Evolutionary conservation across 2,329 filamentous ascomycete species (phyloP), one percentile per base, ranked within the genome.

Genomic region (Botrytis fragariae): DNA sequence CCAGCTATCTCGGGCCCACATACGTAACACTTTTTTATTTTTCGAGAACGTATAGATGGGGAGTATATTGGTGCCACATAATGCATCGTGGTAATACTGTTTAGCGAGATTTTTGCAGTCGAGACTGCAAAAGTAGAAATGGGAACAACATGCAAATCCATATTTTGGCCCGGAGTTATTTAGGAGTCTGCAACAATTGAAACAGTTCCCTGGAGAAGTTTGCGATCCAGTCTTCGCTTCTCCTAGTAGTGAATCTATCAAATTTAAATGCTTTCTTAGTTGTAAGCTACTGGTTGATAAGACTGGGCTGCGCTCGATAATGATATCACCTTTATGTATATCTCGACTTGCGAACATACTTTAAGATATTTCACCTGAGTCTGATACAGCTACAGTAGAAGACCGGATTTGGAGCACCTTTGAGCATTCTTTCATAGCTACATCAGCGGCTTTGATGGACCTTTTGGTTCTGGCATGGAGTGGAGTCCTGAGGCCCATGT

Each of bases 291-390:
- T 35, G 29, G 25, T 42, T 12, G 39, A 32, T 16, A 48, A 44
- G 12, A 32, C 29, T 8, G 42, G 29, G n/a, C 42, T 45, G 20
- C 12, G 44, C 42, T 64, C 62, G 12, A 64, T 18, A 25, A 64
- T 6, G 12, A 45, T 32, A 45, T 45, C 42, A 10, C 18, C 29
- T 22, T 20, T 20, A 44, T 35, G 20, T 20, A 64, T 64, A 68
- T 69, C 48, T 16, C 59, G 29, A 8, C 54, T 74, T n/a, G 74
- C 65, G 39, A 75, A 75, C 12, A 73, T 48, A 5, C 62, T n/a
- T 20, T 64, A 64, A 29, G 42, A 64, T 8, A 48, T 3, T 32
- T 32, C 29, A 25, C 35, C 18, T 2, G 42, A 45, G 42, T 16
- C 6, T 48, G 62, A 14, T 45, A 48, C 14, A 32, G 9, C 20